phyloP scores from a whole-genome alignment of 2,329 filamentous ascomycete species.

The Zymoseptoria ardabiliae region DNA sequence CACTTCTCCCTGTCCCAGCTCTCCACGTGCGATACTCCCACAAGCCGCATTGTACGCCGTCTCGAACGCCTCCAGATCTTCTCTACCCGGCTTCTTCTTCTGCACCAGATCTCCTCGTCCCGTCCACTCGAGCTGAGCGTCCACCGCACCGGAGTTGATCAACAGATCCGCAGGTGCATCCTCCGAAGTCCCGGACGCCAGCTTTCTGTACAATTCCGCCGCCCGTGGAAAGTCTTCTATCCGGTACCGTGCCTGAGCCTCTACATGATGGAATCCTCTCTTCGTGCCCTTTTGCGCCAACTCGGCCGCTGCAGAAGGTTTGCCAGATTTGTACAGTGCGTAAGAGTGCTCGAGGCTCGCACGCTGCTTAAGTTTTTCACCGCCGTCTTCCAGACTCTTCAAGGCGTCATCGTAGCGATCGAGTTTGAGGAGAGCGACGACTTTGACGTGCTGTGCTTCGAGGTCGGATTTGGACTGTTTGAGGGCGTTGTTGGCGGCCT shows the following conservation, averaged over 20 bases:
- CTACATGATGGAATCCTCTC: slow-evolving; percentile 52
- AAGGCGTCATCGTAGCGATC: slow-evolving; percentile 76
- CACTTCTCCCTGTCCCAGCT: slow-evolving; percentile 56
- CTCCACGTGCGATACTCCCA: slow-evolving; percentile 60
- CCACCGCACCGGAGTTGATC: slow-evolving; percentile 67
- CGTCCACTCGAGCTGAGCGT: slow-evolving; percentile 67
- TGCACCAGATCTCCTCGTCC: slow-evolving; percentile 47
- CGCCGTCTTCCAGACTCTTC: slow-evolving; percentile 57
- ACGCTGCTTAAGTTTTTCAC: slow-evolving; percentile 51
- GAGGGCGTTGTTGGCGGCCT: slow-evolving; percentile 51
- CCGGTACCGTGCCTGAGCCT: slow-evolving; percentile 64
- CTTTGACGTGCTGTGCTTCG: slow-evolving; percentile 60
- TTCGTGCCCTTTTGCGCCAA: slow-evolving; percentile 28
- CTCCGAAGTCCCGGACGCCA: slow-evolving; percentile 43
- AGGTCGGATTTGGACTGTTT: slow-evolving; percentile 52
- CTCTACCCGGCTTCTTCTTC: slow-evolving; percentile 50
- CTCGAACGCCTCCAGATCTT: slow-evolving; percentile 69
- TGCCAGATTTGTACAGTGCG: slow-evolving; percentile 73
- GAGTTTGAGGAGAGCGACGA: slow-evolving; percentile 70
- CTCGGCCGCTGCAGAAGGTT: slow-evolving; percentile 56
- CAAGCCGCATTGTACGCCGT: slow-evolving; percentile 76
- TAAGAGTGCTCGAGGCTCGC: slow-evolving; percentile 68
- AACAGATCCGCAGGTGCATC: slow-evolving; percentile 66
- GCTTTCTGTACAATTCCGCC: slow-evolving; percentile 53
- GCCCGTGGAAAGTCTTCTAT: slow-evolving; percentile 65